Conservation (phyloP, 139 green algal species). For the Nannochloris sp. region DNA sequence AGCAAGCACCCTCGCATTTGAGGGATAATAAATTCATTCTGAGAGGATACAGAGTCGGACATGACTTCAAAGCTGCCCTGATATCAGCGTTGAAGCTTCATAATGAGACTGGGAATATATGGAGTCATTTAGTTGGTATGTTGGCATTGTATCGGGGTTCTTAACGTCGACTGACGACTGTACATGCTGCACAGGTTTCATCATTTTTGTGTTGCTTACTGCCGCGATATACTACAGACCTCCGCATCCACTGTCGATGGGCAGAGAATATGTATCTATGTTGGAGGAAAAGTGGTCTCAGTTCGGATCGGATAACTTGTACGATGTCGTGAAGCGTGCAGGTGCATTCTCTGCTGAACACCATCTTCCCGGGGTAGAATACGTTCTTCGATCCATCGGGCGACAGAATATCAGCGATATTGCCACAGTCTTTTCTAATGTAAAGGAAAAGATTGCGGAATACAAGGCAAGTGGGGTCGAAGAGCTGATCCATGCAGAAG, state of each 20-base stretch:
- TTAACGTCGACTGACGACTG: not conserved
- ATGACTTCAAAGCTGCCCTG: constrained; percentile 46
- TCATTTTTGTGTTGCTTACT: constrained; percentile 31
- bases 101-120: constrained; percentile 94
- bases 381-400: constrained; percentile 7
- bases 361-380: constrained; percentile 15
- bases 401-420: constrained; percentile 20
- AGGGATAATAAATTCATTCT: constrained; percentile 84
- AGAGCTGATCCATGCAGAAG: not conserved
- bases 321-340: constrained; percentile 23
- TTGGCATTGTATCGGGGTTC: not conserved
- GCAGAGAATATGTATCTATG: not conserved
- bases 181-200: constrained; percentile 15
- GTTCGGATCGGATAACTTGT: constrained; percentile 36
- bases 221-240: constrained; percentile 14
- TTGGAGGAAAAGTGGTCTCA: constrained; percentile 36
- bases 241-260: constrained; percentile 13
- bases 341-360: constrained; percentile 1
- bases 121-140: constrained; percentile 57
- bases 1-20: constrained; percentile 24
- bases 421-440: not conserved
- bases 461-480: not conserved
- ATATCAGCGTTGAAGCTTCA: constrained; percentile 75
- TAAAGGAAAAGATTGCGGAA: not conserved
- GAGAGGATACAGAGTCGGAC: constrained; percentile 52